phyloP scores from a whole-genome alignment of 116 monocot species.

The Iris pallida region DNA sequence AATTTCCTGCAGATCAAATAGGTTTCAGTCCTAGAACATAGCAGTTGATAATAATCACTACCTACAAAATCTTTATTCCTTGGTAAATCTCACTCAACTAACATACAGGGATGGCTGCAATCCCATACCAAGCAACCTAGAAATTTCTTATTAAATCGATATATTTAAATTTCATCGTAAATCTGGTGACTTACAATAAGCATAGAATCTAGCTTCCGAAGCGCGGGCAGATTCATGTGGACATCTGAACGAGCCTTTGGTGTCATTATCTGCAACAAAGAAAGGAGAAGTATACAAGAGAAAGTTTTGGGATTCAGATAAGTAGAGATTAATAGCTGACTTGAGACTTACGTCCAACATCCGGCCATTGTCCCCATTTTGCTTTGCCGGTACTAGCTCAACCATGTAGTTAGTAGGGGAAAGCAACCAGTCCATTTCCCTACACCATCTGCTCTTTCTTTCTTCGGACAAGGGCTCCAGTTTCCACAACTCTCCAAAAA shows the following conservation, averaged over 20 bases:
- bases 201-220: slow-evolving; percentile 90
- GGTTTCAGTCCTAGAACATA: no score
- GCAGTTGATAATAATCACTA: no score
- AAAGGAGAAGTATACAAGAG: neutral
- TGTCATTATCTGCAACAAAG: slow-evolving; percentile 77
- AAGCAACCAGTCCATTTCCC: slow-evolving; percentile 96
- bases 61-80: no score
- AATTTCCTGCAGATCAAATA: slow-evolving; percentile 61
- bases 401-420: slow-evolving; percentile 91
- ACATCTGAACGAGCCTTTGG: slow-evolving; percentile 90
- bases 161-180: no score
- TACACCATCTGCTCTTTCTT: slow-evolving; percentile 74
- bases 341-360: slow-evolving; percentile 56
- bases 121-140: neutral
- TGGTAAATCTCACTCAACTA: no score
- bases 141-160: neutral
- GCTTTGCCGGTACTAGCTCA: slow-evolving; percentile 89
- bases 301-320: neutral
- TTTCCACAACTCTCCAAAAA: slow-evolving; percentile 93
- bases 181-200: slow-evolving; percentile 59
- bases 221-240: slow-evolving; percentile 77
- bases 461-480: slow-evolving; percentile 78
- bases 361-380: slow-evolving; percentile 67
- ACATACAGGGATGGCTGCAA: neutral
- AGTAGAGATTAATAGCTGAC: neutral